Evolutionary conservation across 768 basidiomycete species (phyloP), one percentile per base, ranked within the genome.

Genomic region (Cubamyces sp.): DNA sequence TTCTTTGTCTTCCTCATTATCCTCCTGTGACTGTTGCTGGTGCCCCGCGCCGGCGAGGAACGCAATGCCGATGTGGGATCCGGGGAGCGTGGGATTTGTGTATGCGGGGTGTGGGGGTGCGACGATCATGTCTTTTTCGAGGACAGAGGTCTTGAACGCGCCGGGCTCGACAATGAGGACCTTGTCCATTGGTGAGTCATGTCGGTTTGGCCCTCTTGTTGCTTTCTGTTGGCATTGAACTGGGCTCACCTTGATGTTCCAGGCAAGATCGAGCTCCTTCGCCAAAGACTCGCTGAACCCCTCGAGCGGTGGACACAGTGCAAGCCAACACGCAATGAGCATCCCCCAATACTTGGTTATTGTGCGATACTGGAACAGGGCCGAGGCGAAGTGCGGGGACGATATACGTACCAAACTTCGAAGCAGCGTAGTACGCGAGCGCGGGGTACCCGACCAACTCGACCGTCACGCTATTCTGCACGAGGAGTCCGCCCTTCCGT

Each of bases 231-330:
- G 11, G 57, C 25, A 14, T 28, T 4, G 12, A 6, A 1, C 34
- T 34, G 34, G 41, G 43, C 73, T n/a, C 53, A 79, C 81, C 69
- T 77, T 80, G 67, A 82, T 80, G 53, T 81, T 79, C 81, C 81
- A 82, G 21, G 30, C 69, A 12, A 81, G 80, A 47, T 81, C 79
- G 3, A 81, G 57, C 60, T 82, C 81, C 43, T 69, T 65, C 4
- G 68, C 69, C 26, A 82, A 62, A 1, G 78, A 66, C 60, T 80
- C 74, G 2, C 73, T 76, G 30, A 79, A 64, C 19, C 76, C 78
- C 49, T 79, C 77, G 63, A 64, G 39, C 30, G 65, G 68, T 65
- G 47, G n/a, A 34, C 21, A 30, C 19, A 9, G 11, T 6, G 6
- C 1, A 1, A 30, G 4, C 6, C 9, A 0, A 26, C 3, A 25